Percentiles rank a stretch among this genome's conserved stretches.
These are phyloP conservation scores for Aspergillus versicolor DNA, from an alignment of 2,329 filamentous ascomycete genomes.

Conservation along the genomic window DNA sequence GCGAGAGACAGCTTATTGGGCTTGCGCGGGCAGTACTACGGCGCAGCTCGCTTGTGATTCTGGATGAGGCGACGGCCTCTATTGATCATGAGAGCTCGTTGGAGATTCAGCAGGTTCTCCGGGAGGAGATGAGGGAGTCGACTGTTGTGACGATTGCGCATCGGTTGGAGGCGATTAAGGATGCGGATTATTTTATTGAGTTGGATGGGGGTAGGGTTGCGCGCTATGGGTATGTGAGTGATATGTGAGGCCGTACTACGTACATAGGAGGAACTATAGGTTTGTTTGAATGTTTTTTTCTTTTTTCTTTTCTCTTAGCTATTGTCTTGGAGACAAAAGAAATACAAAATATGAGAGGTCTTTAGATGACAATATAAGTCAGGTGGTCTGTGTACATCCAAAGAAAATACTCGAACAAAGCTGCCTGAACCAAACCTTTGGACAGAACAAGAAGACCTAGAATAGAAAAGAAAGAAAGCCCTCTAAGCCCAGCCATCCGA, in stretches of 20 bases:
- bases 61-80: conserved; percentile 66
- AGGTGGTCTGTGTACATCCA: neutral
- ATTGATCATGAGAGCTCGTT: conserved; percentile 63
- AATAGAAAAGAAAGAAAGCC: no score
- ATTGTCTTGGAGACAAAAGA: neutral
- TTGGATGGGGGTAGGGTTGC: conserved; percentile 52
- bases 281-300: no score
- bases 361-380: neutral
- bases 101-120: conserved; percentile 39
- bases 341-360: neutral
- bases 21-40: conserved; percentile 63
- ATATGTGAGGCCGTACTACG: conserved; percentile 14
- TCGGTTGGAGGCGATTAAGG: conserved; percentile 61
- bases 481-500: neutral
- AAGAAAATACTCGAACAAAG: neutral
- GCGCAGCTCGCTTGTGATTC: conserved; percentile 60
- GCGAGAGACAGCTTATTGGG: conserved; percentile 65
- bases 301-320: neutral
- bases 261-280: neutral
- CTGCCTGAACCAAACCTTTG: neutral
- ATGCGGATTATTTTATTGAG: conserved; percentile 57
- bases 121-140: conserved; percentile 36
- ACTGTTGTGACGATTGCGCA: conserved; percentile 68
- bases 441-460: neutral
- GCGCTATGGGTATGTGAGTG: conserved; percentile 28